Conservation (phyloP, 2,329 filamentous ascomycete species). For the Trichothecium roseum region DNA sequence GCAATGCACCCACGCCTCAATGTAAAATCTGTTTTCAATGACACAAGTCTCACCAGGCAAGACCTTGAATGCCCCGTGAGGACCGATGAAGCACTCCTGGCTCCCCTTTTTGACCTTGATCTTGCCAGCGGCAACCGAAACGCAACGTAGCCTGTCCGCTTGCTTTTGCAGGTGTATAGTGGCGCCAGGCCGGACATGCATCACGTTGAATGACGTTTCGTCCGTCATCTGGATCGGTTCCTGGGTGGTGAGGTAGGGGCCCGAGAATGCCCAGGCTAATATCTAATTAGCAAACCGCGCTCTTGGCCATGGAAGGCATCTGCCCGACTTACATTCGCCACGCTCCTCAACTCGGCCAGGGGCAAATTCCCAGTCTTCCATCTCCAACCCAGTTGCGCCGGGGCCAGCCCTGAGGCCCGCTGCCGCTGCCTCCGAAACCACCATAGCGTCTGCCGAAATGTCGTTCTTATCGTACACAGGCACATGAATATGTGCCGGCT, state of each 20-base stretch:
- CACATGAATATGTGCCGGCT: not conserved
- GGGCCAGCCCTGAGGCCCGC: not conserved
- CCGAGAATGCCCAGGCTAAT: conserved; percentile 32
- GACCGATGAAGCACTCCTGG: conserved; percentile 28
- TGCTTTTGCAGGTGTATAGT: conserved; percentile 18
- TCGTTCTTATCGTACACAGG: not conserved
- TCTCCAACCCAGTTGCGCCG: conserved; percentile 15
- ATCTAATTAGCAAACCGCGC: not conserved
- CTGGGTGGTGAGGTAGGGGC: conserved; percentile 26
- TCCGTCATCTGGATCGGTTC: conserved; percentile 24
- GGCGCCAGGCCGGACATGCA: conserved; percentile 27
- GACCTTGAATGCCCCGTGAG: conserved; percentile 33
- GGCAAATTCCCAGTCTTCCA: conserved; percentile 35
- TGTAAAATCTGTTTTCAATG: conserved; percentile 32
- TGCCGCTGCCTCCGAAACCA: not conserved
- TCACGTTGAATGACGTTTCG: conserved; percentile 28
- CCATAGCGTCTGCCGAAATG: not conserved
- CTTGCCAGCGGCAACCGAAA: conserved; percentile 30
- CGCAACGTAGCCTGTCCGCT: conserved; percentile 22
- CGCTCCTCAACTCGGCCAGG: conserved; percentile 25
- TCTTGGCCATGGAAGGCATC: not conserved
- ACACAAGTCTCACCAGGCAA: conserved; percentile 24
- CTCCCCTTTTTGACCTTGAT: conserved; percentile 24
- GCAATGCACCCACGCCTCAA: conserved; percentile 19
- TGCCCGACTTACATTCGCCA: conserved; percentile 28